Conservation (phyloP, 2,329 filamentous ascomycete species). For the Aspergillus ruber region DNA sequence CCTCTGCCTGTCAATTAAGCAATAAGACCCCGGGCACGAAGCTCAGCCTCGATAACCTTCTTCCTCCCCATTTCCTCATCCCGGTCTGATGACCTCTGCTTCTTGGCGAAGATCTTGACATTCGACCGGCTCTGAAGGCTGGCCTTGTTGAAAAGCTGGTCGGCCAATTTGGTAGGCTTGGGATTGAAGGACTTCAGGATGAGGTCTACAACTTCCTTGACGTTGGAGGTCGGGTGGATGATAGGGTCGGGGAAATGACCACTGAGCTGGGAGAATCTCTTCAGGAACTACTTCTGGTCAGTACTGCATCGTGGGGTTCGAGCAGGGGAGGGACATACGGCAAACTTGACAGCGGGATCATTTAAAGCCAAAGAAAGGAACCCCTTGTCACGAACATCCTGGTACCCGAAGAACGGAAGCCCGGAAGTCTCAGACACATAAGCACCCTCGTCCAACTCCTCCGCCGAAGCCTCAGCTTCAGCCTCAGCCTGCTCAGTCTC, state of each 20-base stretch:
- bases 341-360: constrained; percentile 62
- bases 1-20: constrained; percentile 22
- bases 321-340: constrained; percentile 48
- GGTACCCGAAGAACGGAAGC: constrained; percentile 17
- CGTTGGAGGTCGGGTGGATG: constrained; percentile 51
- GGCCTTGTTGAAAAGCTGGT: constrained; percentile 47
- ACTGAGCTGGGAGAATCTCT: constrained; percentile 75
- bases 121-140: constrained; percentile 57
- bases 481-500: constrained; percentile 5
- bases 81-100: constrained; percentile 64
- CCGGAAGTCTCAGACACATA: constrained; percentile 12
- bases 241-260: constrained; percentile 68
- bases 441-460: constrained; percentile 15
- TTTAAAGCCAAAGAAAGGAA: constrained; percentile 56
- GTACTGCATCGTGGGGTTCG: background rate
- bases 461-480: constrained; percentile 3
- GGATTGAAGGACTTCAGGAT: constrained; percentile 33
- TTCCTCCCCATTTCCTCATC: constrained; percentile 67
- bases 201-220: constrained; percentile 50
- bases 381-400: constrained; percentile 33
- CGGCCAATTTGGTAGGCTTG: constrained; percentile 52
- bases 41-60: constrained; percentile 71
- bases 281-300: constrained; percentile 56
- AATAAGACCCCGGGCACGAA: constrained; percentile 57
- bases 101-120: constrained; percentile 59